phyloP scores from a whole-genome alignment of 441 rosid species.

The Populus hybrid region DNA sequence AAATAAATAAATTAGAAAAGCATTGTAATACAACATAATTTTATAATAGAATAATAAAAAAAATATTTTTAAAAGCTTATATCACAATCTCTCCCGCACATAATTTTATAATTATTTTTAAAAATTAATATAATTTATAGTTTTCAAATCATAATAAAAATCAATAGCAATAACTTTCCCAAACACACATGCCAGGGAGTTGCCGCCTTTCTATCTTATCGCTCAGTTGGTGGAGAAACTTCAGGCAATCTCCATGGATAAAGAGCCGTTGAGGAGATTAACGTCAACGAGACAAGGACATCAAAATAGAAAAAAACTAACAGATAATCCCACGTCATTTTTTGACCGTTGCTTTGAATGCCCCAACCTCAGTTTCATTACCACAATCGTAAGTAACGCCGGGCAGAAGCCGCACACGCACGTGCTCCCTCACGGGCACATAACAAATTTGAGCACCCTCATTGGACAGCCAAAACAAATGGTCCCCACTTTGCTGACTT shows the following conservation, averaged over 20 bases:
- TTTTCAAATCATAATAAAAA: too few species aligned
- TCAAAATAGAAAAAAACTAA: neutral
- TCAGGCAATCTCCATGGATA: neutral
- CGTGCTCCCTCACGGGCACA: neutral
- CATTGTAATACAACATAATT: too few species aligned
- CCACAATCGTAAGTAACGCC: neutral
- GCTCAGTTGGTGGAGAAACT: too few species aligned
- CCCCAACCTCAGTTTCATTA: neutral
- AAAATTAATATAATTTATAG: too few species aligned
- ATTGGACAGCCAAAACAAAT: neutral
- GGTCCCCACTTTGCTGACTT: neutral
- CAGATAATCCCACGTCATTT: constrained; percentile 13
- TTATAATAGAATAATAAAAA: too few species aligned
- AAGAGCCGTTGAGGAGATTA: neutral
- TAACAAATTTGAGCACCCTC: neutral
- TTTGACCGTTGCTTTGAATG: constrained; percentile 17
- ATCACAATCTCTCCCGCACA: too few species aligned
- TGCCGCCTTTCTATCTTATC: too few species aligned
- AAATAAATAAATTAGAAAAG: too few species aligned
- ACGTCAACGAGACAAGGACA: neutral
- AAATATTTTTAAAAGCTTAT: too few species aligned
- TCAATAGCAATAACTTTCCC: too few species aligned
- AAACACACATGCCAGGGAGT: too few species aligned
- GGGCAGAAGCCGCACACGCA: constrained; percentile 8
- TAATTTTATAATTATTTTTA: too few species aligned